Base-by-base conservation (phyloP, 208 protist genomes). In the Wallacemonas sp. region DNA sequence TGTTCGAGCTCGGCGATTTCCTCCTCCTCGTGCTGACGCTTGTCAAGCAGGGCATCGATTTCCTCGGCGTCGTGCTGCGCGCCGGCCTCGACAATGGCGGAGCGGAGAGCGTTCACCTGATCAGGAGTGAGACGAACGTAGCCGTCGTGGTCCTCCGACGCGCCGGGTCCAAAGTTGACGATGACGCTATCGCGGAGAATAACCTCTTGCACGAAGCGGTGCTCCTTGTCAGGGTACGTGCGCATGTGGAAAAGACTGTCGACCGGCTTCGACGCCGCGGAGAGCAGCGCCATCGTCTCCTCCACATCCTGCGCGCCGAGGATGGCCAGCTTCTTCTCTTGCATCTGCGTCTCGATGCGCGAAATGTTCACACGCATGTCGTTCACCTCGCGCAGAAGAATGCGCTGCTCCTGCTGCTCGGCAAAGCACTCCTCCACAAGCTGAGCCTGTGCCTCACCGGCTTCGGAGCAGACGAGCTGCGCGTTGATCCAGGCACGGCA, bases 401-500 rank as follows among this genome's bases (percentile, higher is more conserved):
- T 63, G 33, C 83, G 73, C 70, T 93, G 87, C 68, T 93, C 81
- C 71, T 90, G 83, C 61, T 81, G 73, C 33, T 90, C 81, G 22
- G 57, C 63, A 63, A 90, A 84, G 74, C 80, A 93, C 63, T 83
- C 71, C 34, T 88, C 83, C 24, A 89, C 68, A 22, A 81, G 59
- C 15, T 39, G 46, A 45, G 84, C 83, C 78, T 87, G 81, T 29
- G 64, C 65, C 30, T 84, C 75, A 0, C 75, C 76, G 13, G 79
- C 83, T 24, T 76, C 73, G 41, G 78, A 86, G 71, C 79, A 87
- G 32, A 63, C 65, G 26, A 93, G 44, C 72, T 93, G 87, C 29
- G 80, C 78, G 57, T 82, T 76, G 38, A 93, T 68, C 83, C 82
- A 93, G 21, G 46, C 55, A 15, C 78, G 74, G 26, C 87, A 41